These are phyloP conservation scores for Trametes villosa DNA, from an alignment of 768 basidiomycete genomes.

Conservation along the genomic window DNA sequence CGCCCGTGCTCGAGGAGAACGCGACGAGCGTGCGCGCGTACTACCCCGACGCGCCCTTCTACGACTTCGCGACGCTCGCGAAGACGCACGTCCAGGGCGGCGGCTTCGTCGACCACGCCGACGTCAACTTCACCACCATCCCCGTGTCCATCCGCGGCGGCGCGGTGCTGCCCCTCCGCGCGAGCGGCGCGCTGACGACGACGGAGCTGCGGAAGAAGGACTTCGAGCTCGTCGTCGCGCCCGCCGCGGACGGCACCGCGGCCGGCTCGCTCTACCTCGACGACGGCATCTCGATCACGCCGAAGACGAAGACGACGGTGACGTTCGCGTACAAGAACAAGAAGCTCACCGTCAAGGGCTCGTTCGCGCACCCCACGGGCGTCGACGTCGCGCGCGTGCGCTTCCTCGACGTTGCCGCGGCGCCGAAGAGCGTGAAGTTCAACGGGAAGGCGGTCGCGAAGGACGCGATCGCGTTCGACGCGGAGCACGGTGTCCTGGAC, in stretches of 20 bases:
- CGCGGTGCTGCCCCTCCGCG: slow-evolving; percentile 59
- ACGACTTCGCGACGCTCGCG: slow-evolving; percentile 59
- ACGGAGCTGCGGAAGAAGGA: slow-evolving; percentile 53
- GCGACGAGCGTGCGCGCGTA: slow-evolving; percentile 62
- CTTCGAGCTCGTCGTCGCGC: slow-evolving; percentile 69
- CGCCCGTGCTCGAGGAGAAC: slow-evolving; percentile 66
- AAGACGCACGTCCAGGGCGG: slow-evolving; percentile 54
- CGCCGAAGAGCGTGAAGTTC: slow-evolving; percentile 29
- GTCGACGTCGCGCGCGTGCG: slow-evolving; percentile 41
- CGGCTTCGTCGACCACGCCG: slow-evolving; percentile 43
- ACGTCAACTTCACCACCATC: slow-evolving; percentile 60
- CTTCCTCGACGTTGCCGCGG: slow-evolving; percentile 36
- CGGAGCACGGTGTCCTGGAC: slow-evolving; percentile 45
- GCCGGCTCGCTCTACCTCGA: slow-evolving; percentile 62
- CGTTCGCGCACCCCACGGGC: slow-evolving; percentile 34
- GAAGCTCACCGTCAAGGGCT: slow-evolving; percentile 36
- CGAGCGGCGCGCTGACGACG: slow-evolving; percentile 62
- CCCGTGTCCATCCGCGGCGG: slow-evolving; percentile 68
- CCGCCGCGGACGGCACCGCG: slow-evolving; percentile 53
- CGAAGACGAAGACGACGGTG: slow-evolving; percentile 34
- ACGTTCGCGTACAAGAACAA: slow-evolving; percentile 32
- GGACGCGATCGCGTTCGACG: slow-evolving; percentile 41
- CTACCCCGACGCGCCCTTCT: slow-evolving; percentile 67
- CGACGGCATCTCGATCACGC: slow-evolving; percentile 58
- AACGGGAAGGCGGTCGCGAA: slow-evolving; percentile 25